A percentile compares a stretch with the other conserved stretches of the same genome.
Conservation (phyloP, 441 rosid species). For the Pelargonium australe region DNA sequence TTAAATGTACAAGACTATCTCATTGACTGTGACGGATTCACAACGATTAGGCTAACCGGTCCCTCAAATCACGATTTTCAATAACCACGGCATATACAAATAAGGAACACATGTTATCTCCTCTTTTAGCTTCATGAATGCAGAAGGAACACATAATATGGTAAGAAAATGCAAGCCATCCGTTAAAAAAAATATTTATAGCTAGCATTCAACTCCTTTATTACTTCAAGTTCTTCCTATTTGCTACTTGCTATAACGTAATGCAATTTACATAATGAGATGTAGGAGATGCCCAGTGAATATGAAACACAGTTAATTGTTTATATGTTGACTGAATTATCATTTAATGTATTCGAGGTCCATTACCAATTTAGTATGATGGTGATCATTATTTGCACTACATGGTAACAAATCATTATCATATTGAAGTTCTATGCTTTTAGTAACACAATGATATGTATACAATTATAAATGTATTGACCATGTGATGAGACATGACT, state of each 20-base stretch:
- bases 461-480: background rate
- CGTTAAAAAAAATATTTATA: background rate
- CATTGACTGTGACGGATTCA: background rate
- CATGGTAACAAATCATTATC: background rate
- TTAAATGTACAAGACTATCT: background rate
- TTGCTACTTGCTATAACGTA: background rate
- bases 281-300: background rate
- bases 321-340: background rate
- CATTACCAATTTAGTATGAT: background rate
- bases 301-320: background rate
- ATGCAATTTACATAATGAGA: background rate
- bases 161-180: background rate
- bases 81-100: background rate
- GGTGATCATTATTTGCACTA: conserved; percentile 1
- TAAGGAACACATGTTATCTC: background rate
- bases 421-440: background rate
- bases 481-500: background rate
- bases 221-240: background rate
- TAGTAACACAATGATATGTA: background rate
- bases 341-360: background rate
- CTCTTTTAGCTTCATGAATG: background rate
- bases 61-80: background rate
- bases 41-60: background rate
- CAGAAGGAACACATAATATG: background rate
- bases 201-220: background rate